Evolutionary conservation across 1,284 basidiomycete genomes (phyloP).

Genomic region (Garcileccinum viscosum): DNA sequence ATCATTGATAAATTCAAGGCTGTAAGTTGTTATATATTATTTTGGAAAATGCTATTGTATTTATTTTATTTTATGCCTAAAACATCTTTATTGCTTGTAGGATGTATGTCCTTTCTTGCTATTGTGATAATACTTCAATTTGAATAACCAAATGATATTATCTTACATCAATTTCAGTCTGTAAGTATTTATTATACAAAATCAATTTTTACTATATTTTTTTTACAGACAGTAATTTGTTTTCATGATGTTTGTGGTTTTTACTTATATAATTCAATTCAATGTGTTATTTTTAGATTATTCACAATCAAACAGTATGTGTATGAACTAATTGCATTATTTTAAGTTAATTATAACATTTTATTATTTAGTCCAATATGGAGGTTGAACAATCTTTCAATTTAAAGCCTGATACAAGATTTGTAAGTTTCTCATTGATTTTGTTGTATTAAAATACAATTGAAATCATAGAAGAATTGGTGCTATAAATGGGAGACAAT

Average conservation of each 20-base stretch:
- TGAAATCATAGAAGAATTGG: not conserved
- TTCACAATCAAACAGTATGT: not conserved
- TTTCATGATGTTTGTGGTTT: too few relatives aligned
- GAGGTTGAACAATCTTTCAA: too few relatives aligned
- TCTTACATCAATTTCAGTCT: not conserved
- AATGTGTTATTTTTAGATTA: too few relatives aligned
- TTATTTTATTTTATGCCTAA: too few relatives aligned
- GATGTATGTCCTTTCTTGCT: too few relatives aligned
- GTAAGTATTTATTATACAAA: too few relatives aligned
- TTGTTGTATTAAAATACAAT: not conserved
- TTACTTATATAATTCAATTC: too few relatives aligned
- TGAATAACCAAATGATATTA: too few relatives aligned
- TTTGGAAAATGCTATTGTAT: too few relatives aligned
- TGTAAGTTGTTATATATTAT: too few relatives aligned
- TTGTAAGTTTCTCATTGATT: not conserved
- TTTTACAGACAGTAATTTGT: not conserved
- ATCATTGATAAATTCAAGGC: too few relatives aligned
- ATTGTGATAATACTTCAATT: not conserved
- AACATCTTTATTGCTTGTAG: not conserved
- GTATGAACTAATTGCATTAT: not conserved
- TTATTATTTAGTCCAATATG: not conserved
- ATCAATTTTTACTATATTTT: not conserved
- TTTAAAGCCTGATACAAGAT: rapidly evolving
- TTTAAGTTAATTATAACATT: not conserved
- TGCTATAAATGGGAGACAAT: not conserved